A percentile compares a stretch with the other conserved stretches of the same genome.
phyloP scores from a whole-genome alignment of 2,329 filamentous ascomycete species.

The Alternaria alternata region DNA sequence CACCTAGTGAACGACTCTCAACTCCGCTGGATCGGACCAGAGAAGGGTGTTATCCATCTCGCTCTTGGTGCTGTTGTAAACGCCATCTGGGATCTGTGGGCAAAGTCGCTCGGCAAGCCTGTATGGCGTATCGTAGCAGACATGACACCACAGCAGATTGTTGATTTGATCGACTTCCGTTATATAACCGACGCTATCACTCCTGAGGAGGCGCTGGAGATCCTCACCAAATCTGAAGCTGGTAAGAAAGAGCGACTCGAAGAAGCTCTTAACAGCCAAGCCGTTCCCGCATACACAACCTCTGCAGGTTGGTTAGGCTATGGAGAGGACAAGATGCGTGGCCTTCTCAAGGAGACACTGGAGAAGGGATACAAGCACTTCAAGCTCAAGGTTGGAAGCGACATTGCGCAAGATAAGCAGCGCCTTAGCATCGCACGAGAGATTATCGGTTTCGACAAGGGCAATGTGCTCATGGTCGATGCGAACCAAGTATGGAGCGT shows the following conservation, averaged over 20 bases:
- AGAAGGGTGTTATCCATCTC: slow-evolving; percentile 93
- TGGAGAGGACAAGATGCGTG: slow-evolving; percentile 84
- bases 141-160: slow-evolving; percentile 87
- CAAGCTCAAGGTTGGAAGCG: slow-evolving; percentile 87
- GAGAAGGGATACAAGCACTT: slow-evolving; percentile 82
- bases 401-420: slow-evolving; percentile 74
- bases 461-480: slow-evolving; percentile 90
- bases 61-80: slow-evolving; percentile 90
- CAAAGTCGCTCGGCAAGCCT: slow-evolving; percentile 83
- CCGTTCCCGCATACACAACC: slow-evolving; percentile 91
- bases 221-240: slow-evolving; percentile 71
- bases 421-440: slow-evolving; percentile 77
- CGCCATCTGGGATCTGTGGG: slow-evolving; percentile 95
- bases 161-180: slow-evolving; percentile 88
- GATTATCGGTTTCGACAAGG: slow-evolving; percentile 82
- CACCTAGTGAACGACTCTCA: slow-evolving; percentile 91
- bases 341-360: slow-evolving; percentile 76
- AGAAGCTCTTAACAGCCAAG: slow-evolving; percentile 75
- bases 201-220: slow-evolving; percentile 77
- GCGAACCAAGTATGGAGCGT: slow-evolving; percentile 94
- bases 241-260: slow-evolving; percentile 75
- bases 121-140: slow-evolving; percentile 91
- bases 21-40: slow-evolving; percentile 90
- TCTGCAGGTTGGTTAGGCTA: slow-evolving; percentile 93
- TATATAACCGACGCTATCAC: slow-evolving; percentile 96